These are phyloP conservation scores for Colletotrichum sp. DNA, from an alignment of 2,329 filamentous ascomycete species.

Conservation along the genomic window DNA sequence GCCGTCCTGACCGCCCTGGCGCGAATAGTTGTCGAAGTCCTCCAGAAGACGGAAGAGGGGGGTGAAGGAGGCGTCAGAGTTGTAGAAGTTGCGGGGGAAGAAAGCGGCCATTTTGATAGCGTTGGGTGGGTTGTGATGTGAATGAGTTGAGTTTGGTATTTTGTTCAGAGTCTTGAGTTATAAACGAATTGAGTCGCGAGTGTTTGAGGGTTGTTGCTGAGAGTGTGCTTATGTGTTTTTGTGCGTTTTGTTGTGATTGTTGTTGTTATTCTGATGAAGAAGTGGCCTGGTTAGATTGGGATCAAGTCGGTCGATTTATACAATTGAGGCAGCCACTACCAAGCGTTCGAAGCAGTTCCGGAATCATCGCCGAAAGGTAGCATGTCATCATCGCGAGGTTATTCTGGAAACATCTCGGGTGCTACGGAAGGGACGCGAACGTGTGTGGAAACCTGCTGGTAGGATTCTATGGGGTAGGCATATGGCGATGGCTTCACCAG, in stretches of 20 bases:
- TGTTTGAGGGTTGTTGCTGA: background rate
- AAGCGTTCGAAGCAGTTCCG: conserved; percentile 29
- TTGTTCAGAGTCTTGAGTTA: conserved; percentile 32
- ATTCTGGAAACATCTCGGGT: conserved; percentile 13
- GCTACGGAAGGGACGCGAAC: background rate
- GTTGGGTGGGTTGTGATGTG: conserved; percentile 1
- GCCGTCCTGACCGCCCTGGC: conserved; percentile 30
- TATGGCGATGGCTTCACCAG: conserved; percentile 5
- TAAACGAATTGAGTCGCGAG: background rate
- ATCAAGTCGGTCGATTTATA: conserved; percentile 32
- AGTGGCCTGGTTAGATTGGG: conserved; percentile 1
- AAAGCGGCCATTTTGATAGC: conserved; percentile 57
- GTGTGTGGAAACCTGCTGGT: background rate
- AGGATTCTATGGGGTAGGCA: background rate
- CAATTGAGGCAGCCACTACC: conserved; percentile 3
- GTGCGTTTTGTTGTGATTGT: conserved; percentile 20
- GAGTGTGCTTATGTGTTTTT: background rate
- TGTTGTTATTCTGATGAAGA: conserved; percentile 29
- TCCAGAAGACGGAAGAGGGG: conserved; percentile 69
- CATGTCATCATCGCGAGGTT: conserved; percentile 8
- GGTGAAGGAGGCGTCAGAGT: conserved; percentile 54
- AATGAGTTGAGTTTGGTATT: conserved; percentile 37
- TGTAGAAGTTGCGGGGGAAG: conserved; percentile 59
- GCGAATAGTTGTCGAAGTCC: conserved; percentile 64
- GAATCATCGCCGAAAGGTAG: conserved; percentile 20